A percentile compares a stretch with the other conserved stretches of the same genome.
These are phyloP conservation scores for Cutaneotrichosporon cutaneum DNA, from an alignment of 1,284 basidiomycete genomes.

Conservation along the genomic window DNA sequence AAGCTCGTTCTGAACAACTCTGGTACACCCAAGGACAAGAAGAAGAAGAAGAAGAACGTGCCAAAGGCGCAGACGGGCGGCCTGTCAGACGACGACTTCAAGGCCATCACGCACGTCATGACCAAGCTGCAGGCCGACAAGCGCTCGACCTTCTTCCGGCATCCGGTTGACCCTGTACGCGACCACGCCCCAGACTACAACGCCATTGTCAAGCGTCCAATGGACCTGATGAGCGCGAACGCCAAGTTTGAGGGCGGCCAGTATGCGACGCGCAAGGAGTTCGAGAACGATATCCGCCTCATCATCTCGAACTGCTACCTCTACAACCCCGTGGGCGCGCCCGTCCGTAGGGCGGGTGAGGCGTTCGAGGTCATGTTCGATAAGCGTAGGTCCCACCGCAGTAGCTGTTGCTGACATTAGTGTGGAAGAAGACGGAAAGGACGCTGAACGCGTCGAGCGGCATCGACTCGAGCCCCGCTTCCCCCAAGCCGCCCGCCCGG, in stretches of 20 bases:
- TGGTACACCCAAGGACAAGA: constrained; percentile 30
- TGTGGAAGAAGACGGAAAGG: constrained; percentile 43
- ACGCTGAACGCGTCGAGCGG: constrained; percentile 35
- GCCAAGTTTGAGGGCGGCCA: constrained; percentile 80
- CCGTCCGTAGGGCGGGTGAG: constrained; percentile 73
- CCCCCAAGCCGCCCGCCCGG: constrained; percentile 1
- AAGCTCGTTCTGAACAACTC: constrained; percentile 45
- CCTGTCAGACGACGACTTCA: constrained; percentile 76
- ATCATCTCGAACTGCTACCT: constrained; percentile 84
- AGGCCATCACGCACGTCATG: constrained; percentile 74
- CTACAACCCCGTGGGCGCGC: constrained; percentile 76
- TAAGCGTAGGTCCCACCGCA: constrained; percentile 61
- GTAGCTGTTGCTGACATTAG: constrained; percentile 23
- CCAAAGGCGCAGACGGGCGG: constrained; percentile 75
- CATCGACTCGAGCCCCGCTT: constrained; percentile 24
- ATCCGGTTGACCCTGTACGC: constrained; percentile 86
- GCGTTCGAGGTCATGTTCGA: constrained; percentile 80
- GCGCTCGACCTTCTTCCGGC: constrained; percentile 60
- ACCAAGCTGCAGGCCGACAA: constrained; percentile 65
- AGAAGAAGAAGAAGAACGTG: constrained; percentile 56
- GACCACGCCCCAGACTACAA: constrained; percentile 86
- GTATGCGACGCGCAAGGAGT: constrained; percentile 79
- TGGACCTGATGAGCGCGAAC: constrained; percentile 88
- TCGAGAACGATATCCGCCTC: constrained; percentile 82
- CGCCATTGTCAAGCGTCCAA: constrained; percentile 83